Base-by-base conservation (phyloP, 1,284 basidiomycete species). In the Melampsora larici-populina region DNA sequence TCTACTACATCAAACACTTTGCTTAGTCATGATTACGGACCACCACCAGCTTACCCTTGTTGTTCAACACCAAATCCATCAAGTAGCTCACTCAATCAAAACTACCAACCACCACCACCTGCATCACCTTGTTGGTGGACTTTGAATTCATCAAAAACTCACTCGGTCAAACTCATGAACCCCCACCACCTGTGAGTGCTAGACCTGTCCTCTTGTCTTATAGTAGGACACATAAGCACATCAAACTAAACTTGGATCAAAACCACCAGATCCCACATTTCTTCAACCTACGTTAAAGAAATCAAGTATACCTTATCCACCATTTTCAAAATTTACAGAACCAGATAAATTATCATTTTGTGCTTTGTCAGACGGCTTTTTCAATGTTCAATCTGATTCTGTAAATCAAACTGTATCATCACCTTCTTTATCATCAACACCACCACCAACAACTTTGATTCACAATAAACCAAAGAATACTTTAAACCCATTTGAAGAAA, bases 281-380 rank as follows among this genome's bases (percentile, higher is more conserved):
- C 29, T 26, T 49, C 49, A 17, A 62, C 65, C n/a, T n/a, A 9
- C 18, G 6, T 24, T 36, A 9, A 43, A 58, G 17, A 31, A 31
- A 29, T 40, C n/a, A 8, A n/a, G 31, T 11, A 68, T 48, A 9
- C 66, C 66, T 0, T 68, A 40, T 48, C 66, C 66, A 68, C 66
- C 66, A 7, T 68, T 68, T 31, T 43, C 36, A 6, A 21, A 68
- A n/a, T 68, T 68, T 9, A 68, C 65, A n/a, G 36, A 69, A 31
- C 13, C 36, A 18, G 74, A 77, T 48, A 77, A 77, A 36, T 51
- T 46, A n/a, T 65, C 74, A 8, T 77, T 77, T 49, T 77, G 69
- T 40, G 36, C 0, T 7, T 36, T 77, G 29, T 55, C 70, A 33
- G 74, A 77, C n/a, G 74, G 70, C 26, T 77, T 77, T 29, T 77